phyloP scores from a whole-genome alignment of 441 rosid genomes.

The Dalechampia spathulata region DNA sequence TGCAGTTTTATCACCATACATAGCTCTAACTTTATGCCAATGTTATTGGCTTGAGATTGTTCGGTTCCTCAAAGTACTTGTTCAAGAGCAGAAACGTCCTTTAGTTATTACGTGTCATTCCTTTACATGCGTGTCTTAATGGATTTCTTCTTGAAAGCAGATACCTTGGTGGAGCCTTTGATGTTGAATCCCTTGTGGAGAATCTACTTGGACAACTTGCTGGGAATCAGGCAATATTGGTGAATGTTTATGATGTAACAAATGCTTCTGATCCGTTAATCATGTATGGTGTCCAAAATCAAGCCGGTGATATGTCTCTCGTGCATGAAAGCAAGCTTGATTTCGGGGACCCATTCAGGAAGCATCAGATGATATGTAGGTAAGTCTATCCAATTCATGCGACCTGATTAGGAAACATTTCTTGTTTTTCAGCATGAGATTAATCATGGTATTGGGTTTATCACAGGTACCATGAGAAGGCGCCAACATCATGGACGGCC shows the following conservation, averaged over 20 bases:
- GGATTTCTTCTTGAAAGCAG: constrained; percentile 35
- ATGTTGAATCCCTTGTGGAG: constrained; percentile 96
- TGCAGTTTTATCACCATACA: not conserved
- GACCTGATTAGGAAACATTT: too few relatives aligned
- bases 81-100: not conserved
- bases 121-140: not conserved
- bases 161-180: constrained; percentile 95
- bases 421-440: constrained; percentile 5
- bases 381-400: too few relatives aligned
- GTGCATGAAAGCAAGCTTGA: constrained; percentile 73
- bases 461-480: constrained; percentile 80
- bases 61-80: not conserved
- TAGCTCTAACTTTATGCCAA: too few relatives aligned
- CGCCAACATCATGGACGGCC: constrained; percentile 63
- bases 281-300: constrained; percentile 84
- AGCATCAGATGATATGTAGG: constrained; percentile 92
- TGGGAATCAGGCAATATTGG: constrained; percentile 84
- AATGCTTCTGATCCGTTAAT: constrained; percentile 71
- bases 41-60: too few relatives aligned
- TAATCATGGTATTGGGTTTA: constrained; percentile 11
- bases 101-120: not conserved
- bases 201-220: constrained; percentile 93
- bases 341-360: constrained; percentile 93
- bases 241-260: constrained; percentile 82
- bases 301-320: constrained; percentile 69